Base-by-base conservation (phyloP, 257 asterid species). In the Euphrasia confusa region DNA sequence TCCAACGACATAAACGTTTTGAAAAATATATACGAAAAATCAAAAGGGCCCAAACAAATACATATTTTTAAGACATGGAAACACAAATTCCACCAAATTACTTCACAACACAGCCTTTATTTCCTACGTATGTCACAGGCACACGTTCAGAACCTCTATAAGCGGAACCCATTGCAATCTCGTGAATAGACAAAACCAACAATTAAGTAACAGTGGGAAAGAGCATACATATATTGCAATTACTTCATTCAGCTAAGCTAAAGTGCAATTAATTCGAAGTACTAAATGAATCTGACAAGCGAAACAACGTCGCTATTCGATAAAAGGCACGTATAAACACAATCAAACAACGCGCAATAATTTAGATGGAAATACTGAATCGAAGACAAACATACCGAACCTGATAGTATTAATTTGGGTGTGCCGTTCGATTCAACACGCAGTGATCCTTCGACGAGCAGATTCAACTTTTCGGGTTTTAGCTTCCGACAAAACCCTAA, bases 401-500 rank as follows among this genome's bases (percentile, higher is more conserved):
- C 69, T 65, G 44, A 60, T 52, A 72, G 60, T 48, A 45, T 44
- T 67, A 54, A 68, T 70, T 55, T 48, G 47, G 70, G 44, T 40
- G 9, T 10, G 35, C 35, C 5, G 69, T 61, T 54, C 35, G 33
- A 4, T 45, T 45, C 52, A 12, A 12, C 49, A 12, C 66, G 37
- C 57, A 4, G 66, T 5, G 70, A 37, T 10, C 42, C 42, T 37
- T 37, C 42, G 42, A 54, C 17, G 73, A 72, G 75, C 75, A 68
- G 80, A 66, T 72, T 70, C 66, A 33, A 56, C 52, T 67, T 61
- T 26, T 39, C 54, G 53, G 74, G 64, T 27, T 77, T 70, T 63
- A 49, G 63, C 68, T 49, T 67, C 39, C 39, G 21, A 49, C 11
- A 56, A 68, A 77, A 77, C 79, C 82, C 82, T 77, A 52, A 77